phyloP scores from a whole-genome alignment of 805 yeast genomes.

The Suhomyces vadensis region DNA sequence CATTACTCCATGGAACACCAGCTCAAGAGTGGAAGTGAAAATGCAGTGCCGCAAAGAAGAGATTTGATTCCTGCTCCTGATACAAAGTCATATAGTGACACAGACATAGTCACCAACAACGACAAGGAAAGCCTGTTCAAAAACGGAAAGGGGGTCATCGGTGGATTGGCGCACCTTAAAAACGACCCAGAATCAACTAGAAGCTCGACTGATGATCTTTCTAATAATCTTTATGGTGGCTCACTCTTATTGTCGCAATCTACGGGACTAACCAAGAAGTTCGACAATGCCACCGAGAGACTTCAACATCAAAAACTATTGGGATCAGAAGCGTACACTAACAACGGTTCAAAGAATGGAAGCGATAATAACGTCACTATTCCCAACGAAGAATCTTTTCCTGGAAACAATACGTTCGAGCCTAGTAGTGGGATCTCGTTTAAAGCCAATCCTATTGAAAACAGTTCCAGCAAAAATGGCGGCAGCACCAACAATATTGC shows the following conservation, averaged over 20 bases:
- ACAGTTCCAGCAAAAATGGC: conserved; percentile 2
- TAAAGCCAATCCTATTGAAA: conserved; percentile 29
- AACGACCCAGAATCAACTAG: conserved; percentile 12
- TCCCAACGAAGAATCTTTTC: conserved; percentile 11
- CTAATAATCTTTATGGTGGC: conserved; percentile 41
- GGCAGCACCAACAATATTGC: conserved; percentile 17
- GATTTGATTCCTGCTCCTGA: background rate
- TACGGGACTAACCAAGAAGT: conserved; percentile 41
- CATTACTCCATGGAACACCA: too few relatives aligned
- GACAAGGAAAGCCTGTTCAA: conserved; percentile 1
- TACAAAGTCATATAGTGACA: conserved; percentile 1
- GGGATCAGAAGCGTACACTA: conserved; percentile 11
- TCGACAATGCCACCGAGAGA: conserved; percentile 19
- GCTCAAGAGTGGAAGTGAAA: background rate
- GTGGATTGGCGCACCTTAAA: background rate
- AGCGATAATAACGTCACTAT: conserved; percentile 4
- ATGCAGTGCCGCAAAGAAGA: background rate
- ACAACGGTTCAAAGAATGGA: conserved; percentile 1
- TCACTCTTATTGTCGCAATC: conserved; percentile 44
- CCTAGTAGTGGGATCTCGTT: conserved; percentile 36
- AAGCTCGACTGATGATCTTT: conserved; percentile 30
- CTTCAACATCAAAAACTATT: conserved; percentile 9
- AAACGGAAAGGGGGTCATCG: background rate
- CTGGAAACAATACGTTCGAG: conserved; percentile 15
- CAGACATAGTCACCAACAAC: background rate